Percentiles rank a stretch among this genome's conserved stretches.
Conservation (phyloP, 768 basidiomycete genomes). For the Phylloporus rhodoxanthus region DNA sequence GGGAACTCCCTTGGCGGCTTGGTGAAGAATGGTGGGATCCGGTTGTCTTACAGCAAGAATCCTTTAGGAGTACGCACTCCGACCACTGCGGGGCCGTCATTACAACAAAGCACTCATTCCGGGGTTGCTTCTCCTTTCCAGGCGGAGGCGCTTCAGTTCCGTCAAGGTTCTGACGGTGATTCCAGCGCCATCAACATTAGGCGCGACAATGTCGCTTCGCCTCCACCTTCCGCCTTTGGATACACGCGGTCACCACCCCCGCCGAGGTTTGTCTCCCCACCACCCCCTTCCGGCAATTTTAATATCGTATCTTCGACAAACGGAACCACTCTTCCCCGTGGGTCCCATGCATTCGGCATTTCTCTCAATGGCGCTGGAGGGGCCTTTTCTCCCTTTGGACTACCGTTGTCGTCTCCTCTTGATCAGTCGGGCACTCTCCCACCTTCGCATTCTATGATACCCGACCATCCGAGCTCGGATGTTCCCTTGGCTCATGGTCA, state of each 20-base stretch:
- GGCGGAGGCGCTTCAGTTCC: slow-evolving; percentile 25
- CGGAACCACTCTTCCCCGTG: slow-evolving; percentile 25
- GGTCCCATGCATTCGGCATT: slow-evolving; percentile 29
- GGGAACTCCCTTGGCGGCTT: slow-evolving; percentile 87
- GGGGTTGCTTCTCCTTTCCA: slow-evolving; percentile 26
- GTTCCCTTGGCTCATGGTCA: slow-evolving; percentile 29
- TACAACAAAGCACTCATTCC: slow-evolving; percentile 24
- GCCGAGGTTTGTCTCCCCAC: slow-evolving; percentile 31
- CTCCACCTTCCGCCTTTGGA: slow-evolving; percentile 22
- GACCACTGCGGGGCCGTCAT: slow-evolving; percentile 42
- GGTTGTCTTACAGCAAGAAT: slow-evolving; percentile 96
- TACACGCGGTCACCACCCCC: slow-evolving; percentile 33
- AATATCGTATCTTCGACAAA: slow-evolving; percentile 26
- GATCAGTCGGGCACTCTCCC: slow-evolving; percentile 24
- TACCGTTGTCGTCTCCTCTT: slow-evolving; percentile 29
- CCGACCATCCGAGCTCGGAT: slow-evolving; percentile 32
- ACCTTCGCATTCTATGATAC: slow-evolving; percentile 32
- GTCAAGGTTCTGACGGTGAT: slow-evolving; percentile 27
- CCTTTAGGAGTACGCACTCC: slow-evolving; percentile 89
- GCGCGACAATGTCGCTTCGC: slow-evolving; percentile 25
- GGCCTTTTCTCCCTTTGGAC: slow-evolving; percentile 29
- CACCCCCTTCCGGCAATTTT: slow-evolving; percentile 26
- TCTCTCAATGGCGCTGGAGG: slow-evolving; percentile 25
- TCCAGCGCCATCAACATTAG: slow-evolving; percentile 13
- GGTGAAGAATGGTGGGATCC: slow-evolving; percentile 93